Evolutionary conservation across 2,329 filamentous ascomycete species (phyloP), one percentile per base, ranked within the genome.

Genomic region (Cercospora sesami): DNA sequence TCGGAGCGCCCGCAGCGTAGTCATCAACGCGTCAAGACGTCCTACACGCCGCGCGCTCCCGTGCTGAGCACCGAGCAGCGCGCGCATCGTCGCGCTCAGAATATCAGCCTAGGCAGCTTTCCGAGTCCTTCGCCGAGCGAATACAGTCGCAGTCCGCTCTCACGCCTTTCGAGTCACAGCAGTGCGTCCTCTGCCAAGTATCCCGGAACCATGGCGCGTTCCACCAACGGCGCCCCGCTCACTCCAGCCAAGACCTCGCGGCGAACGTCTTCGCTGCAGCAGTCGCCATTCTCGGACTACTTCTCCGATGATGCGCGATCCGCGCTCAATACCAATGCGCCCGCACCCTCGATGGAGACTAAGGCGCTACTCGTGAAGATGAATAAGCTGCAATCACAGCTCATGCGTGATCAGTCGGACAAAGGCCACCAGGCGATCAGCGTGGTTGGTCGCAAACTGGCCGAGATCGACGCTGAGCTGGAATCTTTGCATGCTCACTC

Each of bases 211-310:
- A 68, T 65, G 63, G 58, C 42, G 45, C 45, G 51, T 59, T 60
- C 62, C 6, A 63, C 63, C 30, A 63, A 65, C 28, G 31, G 59
- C 30, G 60, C 55, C 55, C 75, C 75, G 9, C 58, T 69, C 58
- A 76, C 75, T 33, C 75, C 74, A 9, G 71, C 72, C 21, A 75
- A 73, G 64, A 65, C 18, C 26, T 59, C 66, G n/a, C 71, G 71
- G 28, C 48, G 63, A 42, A 71, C 45, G 65, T 74, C 68, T 61
- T 70, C 74, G 2, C 65, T 73, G 48, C 74, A 75, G 31, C 75
- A 79, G 64, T 81, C 79, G 59, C 79, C 80, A 2, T 80, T 80
- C 71, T 78, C 75, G 66, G 80, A 81, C 71, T 81, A 81, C 71
- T 80, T 80, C 73, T 80, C 78, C 62, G 78, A 80, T 63, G 75